Percentiles rank a stretch among this genome's conserved stretches.
Conservation (phyloP, 768 basidiomycete genomes). For the Vararia minispora region DNA sequence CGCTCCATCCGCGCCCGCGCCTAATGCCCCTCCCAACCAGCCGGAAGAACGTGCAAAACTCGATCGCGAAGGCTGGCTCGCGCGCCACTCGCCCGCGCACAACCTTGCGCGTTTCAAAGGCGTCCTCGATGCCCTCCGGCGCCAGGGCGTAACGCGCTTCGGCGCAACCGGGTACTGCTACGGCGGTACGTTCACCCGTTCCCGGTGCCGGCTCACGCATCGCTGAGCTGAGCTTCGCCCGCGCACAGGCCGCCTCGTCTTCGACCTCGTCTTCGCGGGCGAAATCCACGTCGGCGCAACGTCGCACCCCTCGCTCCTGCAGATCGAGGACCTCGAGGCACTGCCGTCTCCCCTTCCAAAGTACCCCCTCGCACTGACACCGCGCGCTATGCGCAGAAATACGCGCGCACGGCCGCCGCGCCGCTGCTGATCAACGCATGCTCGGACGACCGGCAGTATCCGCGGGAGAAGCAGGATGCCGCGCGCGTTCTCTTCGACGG, state of each 20-base stretch:
- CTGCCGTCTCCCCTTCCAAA: too few species aligned
- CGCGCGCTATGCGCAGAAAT: constrained; percentile 50
- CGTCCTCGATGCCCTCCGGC: constrained; percentile 46
- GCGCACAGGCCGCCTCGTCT: constrained; percentile 38
- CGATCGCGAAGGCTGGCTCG: neutral
- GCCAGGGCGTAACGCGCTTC: constrained; percentile 43
- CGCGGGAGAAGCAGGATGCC: constrained; percentile 31
- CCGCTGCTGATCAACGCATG: constrained; percentile 65
- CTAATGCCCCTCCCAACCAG: neutral
- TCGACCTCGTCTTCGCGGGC: constrained; percentile 52
- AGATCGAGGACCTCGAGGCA: constrained; percentile 51
- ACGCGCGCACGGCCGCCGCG: constrained; percentile 29
- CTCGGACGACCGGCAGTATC: constrained; percentile 40
- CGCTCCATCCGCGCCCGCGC: neutral
- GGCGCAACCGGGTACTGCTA: constrained; percentile 63
- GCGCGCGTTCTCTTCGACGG: constrained; percentile 37
- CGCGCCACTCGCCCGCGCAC: constrained; percentile 8
- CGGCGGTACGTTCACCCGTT: constrained; percentile 34
- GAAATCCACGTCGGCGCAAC: constrained; percentile 35
- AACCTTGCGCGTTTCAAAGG: constrained; percentile 40
- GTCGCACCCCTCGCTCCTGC: constrained; percentile 53
- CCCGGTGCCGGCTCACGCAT: neutral
- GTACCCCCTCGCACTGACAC: constrained; percentile 52
- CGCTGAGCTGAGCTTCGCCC: neutral
- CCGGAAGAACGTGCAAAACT: neutral